These are phyloP conservation scores for Aspergillus sp. DNA, from an alignment of 2,329 filamentous ascomycete genomes.

Conservation along the genomic window DNA sequence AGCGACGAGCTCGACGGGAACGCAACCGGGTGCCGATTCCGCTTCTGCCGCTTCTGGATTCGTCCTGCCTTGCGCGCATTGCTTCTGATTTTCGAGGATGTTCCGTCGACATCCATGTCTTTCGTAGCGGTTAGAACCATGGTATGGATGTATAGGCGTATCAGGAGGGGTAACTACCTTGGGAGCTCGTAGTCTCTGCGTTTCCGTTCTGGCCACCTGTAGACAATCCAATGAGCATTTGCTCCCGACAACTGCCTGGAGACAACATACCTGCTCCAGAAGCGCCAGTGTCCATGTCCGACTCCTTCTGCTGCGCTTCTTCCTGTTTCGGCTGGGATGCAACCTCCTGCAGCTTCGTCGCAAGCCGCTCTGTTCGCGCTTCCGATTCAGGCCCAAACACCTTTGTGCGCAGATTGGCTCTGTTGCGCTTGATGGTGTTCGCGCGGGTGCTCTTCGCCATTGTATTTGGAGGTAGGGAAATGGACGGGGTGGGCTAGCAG, in stretches of 20 bases:
- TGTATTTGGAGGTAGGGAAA: slow-evolving; percentile 15
- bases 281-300: slow-evolving; percentile 15
- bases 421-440: slow-evolving; percentile 73
- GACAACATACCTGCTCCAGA: slow-evolving; percentile 15
- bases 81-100: slow-evolving; percentile 12
- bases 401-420: slow-evolving; percentile 64
- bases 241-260: not conserved
- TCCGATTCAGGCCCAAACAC: slow-evolving; percentile 77
- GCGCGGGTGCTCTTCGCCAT: slow-evolving; percentile 87
- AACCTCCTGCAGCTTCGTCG: slow-evolving; percentile 74
- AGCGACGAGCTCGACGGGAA: slow-evolving; percentile 25
- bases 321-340: slow-evolving; percentile 64
- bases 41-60: slow-evolving; percentile 31
- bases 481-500: not conserved
- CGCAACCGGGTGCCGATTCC: slow-evolving; percentile 30
- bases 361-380: slow-evolving; percentile 72
- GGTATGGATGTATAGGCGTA: no score
- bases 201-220: not conserved
- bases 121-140: no score
- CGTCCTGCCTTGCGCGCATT: slow-evolving; percentile 21
- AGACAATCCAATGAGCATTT: not conserved
- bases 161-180: not conserved
- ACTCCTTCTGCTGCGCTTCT: slow-evolving; percentile 41
- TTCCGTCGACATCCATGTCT: slow-evolving; percentile 35
- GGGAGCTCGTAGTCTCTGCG: not conserved